These are phyloP conservation scores for Coelastrella sp. DNA, from an alignment of 139 green algal genomes.

Conservation along the genomic window DNA sequence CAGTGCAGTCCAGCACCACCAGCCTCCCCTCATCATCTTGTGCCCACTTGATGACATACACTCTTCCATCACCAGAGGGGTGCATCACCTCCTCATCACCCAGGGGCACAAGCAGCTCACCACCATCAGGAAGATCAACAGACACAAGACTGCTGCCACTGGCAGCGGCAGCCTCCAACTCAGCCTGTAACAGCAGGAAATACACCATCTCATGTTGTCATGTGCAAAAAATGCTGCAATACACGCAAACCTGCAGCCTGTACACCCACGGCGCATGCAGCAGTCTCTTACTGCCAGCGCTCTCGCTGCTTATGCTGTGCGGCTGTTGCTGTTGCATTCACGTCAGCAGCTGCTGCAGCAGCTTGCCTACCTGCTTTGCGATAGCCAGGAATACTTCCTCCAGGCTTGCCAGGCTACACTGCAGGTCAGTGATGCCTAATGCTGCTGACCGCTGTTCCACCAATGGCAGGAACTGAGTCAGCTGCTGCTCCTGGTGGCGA, in stretches of 20 bases:
- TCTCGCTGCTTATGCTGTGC: too few species aligned
- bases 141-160: constrained; percentile 51
- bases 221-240: neutral
- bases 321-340: neutral
- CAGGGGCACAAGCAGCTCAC: constrained; percentile 62
- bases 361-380: constrained; percentile 61
- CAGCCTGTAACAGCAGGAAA: constrained; percentile 46
- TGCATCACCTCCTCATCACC: constrained; percentile 62
- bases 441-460: constrained; percentile 63
- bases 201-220: neutral
- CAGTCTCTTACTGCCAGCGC: too few species aligned
- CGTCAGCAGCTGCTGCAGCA: neutral
- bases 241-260: neutral
- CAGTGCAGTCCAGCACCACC: constrained; percentile 56
- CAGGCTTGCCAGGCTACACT: constrained; percentile 76
- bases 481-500: constrained; percentile 56
- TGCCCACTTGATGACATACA: constrained; percentile 72
- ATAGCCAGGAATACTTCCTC: constrained; percentile 92
- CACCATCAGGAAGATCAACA: constrained; percentile 59
- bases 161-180: constrained; percentile 70
- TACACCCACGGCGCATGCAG: too few species aligned
- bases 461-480: constrained; percentile 70
- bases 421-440: constrained; percentile 78
- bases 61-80: constrained; percentile 30
- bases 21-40: constrained; percentile 76